Conservation (phyloP, 208 protist genomes). For the Trypanosoma boissoni region DNA sequence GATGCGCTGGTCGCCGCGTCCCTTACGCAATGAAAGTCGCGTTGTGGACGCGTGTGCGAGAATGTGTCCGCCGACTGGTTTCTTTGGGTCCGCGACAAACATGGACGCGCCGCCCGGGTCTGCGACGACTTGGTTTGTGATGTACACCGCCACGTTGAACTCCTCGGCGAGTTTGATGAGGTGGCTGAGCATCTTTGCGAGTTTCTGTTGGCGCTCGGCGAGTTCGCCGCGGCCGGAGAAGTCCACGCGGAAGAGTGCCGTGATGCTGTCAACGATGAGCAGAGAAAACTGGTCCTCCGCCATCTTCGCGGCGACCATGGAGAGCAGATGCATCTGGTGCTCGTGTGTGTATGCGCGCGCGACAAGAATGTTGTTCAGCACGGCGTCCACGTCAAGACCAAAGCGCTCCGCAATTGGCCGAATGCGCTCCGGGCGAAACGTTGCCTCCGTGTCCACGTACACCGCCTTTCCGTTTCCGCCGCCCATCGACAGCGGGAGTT, state of each 20-base stretch:
- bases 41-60: slow-evolving; percentile 98
- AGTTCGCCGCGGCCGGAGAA: slow-evolving; percentile 97
- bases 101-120: slow-evolving; percentile 96
- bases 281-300: slow-evolving; percentile 90
- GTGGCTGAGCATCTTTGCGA: slow-evolving; percentile 87
- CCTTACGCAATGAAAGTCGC: slow-evolving; percentile 94
- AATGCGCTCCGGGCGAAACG: slow-evolving; percentile 97
- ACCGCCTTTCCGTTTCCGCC: slow-evolving; percentile 93
- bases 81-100: slow-evolving; percentile 98
- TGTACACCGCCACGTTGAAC: slow-evolving; percentile 99
- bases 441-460: slow-evolving; percentile 99
- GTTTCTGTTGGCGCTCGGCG: slow-evolving; percentile 95
- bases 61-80: slow-evolving; percentile 97
- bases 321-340: slow-evolving; percentile 92
- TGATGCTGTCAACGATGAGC: slow-evolving; percentile 98
- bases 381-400: slow-evolving; percentile 87
- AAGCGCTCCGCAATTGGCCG: slow-evolving; percentile 95
- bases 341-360: slow-evolving; percentile 96
- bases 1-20: slow-evolving; percentile 95
- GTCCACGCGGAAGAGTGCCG: slow-evolving; percentile 98
- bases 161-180: slow-evolving; percentile 98
- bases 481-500: slow-evolving; percentile 91
- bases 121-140: slow-evolving; percentile 99
- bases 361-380: slow-evolving; percentile 97
- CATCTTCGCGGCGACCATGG: slow-evolving; percentile 90